Evolutionary conservation across 2,329 filamentous ascomycete species (phyloP), one percentile per base, ranked within the genome.

Genomic region (Geosmithia flava): DNA sequence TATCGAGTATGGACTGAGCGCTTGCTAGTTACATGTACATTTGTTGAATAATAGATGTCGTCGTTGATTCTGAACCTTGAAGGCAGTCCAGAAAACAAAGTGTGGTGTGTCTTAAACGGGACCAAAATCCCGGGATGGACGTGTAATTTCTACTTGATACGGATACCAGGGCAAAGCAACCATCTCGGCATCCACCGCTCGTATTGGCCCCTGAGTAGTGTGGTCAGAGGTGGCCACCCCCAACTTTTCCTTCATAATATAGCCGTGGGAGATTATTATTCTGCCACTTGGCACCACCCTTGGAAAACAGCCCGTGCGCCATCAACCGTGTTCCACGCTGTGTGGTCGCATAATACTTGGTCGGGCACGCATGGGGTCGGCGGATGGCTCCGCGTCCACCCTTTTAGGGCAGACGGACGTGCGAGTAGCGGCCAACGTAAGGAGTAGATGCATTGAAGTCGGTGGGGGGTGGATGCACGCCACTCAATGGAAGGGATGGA

Each of bases 261-360:
- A 13, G 33, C 15, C 33, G 33, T 16, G 33, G 33, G 11, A 37
- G 11, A 37, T 37, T 37, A 37, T 37, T 37, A 13, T 37, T 16
- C 33, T 33, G 44, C 44, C 44, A 45, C 44, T 20, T 45, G 44
- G 44, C 44, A 45, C 13, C 44, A 20, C 43, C 15, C 27, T 17
- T 45, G n/a, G n/a, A 20, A 17, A 45, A 16, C 5, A 33, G n/a
- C 30, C 44, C 10, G 44, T 17, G 27, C 30, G 6, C n/a, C 23
- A 11, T 30, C 15, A n/a, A 37, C 29, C 44, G 44, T 45, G 44
- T 45, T 33, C 44, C 44, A 45, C n/a, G 44, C 16, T 45, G 44
- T 45, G 44, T 45, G 44, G 44, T 45, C 30, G 44, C 44, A 33
- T 45, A 37, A 37, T 16, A 27, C 13, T 30, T 30, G 44, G 44